Percentiles rank a stretch among this genome's conserved stretches.
Conservation (phyloP, 345 rosid species). For the Ricinus communis region DNA sequence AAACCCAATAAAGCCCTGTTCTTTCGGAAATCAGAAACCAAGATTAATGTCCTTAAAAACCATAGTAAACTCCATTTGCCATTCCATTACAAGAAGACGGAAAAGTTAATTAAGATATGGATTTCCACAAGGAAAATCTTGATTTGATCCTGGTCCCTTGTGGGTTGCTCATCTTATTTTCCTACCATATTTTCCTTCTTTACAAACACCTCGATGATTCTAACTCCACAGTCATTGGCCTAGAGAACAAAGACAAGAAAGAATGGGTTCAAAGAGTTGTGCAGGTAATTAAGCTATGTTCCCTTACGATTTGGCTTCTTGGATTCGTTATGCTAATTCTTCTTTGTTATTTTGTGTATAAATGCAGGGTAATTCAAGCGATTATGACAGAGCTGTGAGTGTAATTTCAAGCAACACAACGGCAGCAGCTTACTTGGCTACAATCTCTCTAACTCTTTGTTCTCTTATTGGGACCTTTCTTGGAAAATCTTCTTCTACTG, state of each 20-base stretch:
- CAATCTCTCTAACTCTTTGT: constrained; percentile 28
- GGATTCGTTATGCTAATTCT: not conserved
- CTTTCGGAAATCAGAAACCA: not conserved
- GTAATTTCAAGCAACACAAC: constrained; percentile 30
- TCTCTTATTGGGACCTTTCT: constrained; percentile 31
- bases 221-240: constrained; percentile 36
- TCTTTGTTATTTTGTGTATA: not conserved
- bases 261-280: constrained; percentile 43
- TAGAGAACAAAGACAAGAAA: constrained; percentile 34
- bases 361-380: constrained; percentile 12
- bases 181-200: constrained; percentile 34
- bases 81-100: not conserved
- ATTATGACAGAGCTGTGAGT: constrained; percentile 14
- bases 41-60: not conserved
- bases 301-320: not conserved
- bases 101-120: not conserved
- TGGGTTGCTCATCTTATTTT: constrained; percentile 30
- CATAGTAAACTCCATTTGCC: not conserved
- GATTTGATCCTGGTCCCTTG: constrained; percentile 30
- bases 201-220: constrained; percentile 24
- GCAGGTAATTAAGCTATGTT: constrained; percentile 27
- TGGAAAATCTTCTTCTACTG: constrained; percentile 17
- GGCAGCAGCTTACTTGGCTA: constrained; percentile 26
- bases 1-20: constrained; percentile 1
- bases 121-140: constrained; percentile 17